These are phyloP conservation scores for Phytophthora pseudosyringae DNA, from an alignment of 352 stramenopile species.

Conservation along the genomic window DNA sequence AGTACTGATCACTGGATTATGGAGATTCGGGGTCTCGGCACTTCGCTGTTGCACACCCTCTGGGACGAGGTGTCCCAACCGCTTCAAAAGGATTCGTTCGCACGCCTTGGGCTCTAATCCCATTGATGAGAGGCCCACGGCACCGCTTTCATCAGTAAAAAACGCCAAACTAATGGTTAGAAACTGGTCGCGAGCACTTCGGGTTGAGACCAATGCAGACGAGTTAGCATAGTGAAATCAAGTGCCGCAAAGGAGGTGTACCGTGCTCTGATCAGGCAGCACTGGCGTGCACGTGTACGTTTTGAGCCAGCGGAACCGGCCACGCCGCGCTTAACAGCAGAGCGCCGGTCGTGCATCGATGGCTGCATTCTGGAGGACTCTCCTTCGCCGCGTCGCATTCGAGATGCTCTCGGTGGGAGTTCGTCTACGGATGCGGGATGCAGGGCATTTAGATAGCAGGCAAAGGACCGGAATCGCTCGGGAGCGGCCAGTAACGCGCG, in stretches of 20 bases:
- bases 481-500: not conserved
- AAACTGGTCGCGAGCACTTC: constrained; percentile 7
- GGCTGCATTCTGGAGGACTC: constrained; percentile 11
- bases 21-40: not conserved
- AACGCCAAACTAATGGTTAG: constrained; percentile 13
- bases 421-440: constrained; percentile 5
- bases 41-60: constrained; percentile 15
- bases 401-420: constrained; percentile 8
- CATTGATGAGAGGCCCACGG: constrained; percentile 17
- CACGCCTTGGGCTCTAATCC: constrained; percentile 23
- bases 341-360: not conserved
- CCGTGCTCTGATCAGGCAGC: constrained; percentile 11
- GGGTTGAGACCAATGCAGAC: not conserved
- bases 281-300: not conserved
- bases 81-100: constrained; percentile 22
- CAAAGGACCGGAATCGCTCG: constrained; percentile 14
- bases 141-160: constrained; percentile 28
- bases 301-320: constrained; percentile 12
- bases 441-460: not conserved
- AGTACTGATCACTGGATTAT: too few relatives aligned
- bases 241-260: constrained; percentile 6
- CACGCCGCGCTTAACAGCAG: constrained; percentile 16
- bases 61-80: constrained; percentile 15
- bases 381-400: constrained; percentile 24
- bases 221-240: constrained; percentile 18